Base-by-base conservation (phyloP, 2,329 filamentous ascomycete species). In the Mycocentrospora acerina region DNA sequence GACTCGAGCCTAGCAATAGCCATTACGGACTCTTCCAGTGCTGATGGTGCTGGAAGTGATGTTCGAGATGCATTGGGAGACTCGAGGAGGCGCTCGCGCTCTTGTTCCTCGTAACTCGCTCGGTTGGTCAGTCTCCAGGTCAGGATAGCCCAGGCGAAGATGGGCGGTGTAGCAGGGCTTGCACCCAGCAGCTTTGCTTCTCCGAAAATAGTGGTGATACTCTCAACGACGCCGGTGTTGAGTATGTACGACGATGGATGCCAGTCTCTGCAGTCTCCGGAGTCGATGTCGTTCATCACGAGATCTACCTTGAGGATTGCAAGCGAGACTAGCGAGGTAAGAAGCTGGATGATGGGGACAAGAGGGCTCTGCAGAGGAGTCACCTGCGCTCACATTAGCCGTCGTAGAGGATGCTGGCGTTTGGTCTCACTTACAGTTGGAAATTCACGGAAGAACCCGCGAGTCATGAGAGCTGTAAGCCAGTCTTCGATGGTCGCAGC, bases 141-240 rank as follows among this genome's bases (percentile, higher is more conserved):
- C 17, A 95, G 79, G 32, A 91, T 73, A 4, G 84, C 82, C 90
- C 90, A 97, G 3, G 86, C 81, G 51, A 94, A 86, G 14, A 88
- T 78, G 13, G 87, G 81, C 2, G 88, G 88, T 38, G 80, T 82
- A 14, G 86, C 86, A 24, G 80, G 80, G 25, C 75, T 71, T n/a
- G 80, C 73, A 12, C 77, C 77, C 14, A 61, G 29, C 13, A 69
- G 60, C 18, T 74, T 74, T 7, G 82, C 80, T 38, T 74, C 71
- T 16, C 84, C 68, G 24, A 95, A 75, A n/a, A 85, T 78, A 35
- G 79, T 78, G 52, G 91, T 88, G 11, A 95, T 78, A 37, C 83
- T 78, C 32, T 80, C 77, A n/a, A 95, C 74, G 14, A 86, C 80
- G 6, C 81, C 77, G 3, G 82, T 78, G 33, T 86, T 83, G 13